Evolutionary conservation across 169 alveolate species (phyloP).

Genomic region (Theileria parva): DNA sequence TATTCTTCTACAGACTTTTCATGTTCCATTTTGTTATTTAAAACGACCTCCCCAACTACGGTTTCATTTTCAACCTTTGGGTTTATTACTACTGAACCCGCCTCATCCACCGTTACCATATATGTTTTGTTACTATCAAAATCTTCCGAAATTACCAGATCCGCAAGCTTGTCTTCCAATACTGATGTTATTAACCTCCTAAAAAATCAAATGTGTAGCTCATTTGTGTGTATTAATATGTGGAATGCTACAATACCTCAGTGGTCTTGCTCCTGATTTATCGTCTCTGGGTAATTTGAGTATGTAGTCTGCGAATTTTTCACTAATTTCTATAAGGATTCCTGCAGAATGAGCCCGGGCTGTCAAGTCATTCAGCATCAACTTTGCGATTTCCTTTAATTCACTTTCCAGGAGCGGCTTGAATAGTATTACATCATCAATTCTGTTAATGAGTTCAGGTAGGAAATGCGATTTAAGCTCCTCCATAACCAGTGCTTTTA

Average conservation of each 20-base stretch:
- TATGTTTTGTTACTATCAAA: constrained; percentile 32
- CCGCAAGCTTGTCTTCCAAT: constrained; percentile 57
- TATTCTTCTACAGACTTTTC: not conserved
- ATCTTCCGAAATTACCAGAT: constrained; percentile 37
- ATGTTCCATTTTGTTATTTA: not conserved
- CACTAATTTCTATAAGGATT: constrained; percentile 35
- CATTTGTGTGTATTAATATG: not conserved
- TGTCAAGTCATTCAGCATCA: constrained; percentile 65
- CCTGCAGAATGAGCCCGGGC: constrained; percentile 54
- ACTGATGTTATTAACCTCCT: constrained; percentile 51
- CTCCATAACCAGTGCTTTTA: constrained; percentile 47
- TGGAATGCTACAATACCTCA: constrained; percentile 28
- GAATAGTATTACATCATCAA: constrained; percentile 75
- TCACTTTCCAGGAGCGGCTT: constrained; percentile 64
- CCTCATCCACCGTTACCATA: constrained; percentile 26
- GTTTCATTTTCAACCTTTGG: constrained; percentile 10
- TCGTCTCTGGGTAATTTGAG: constrained; percentile 63
- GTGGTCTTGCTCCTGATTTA: constrained; percentile 66
- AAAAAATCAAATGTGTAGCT: not conserved
- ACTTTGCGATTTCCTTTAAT: constrained; percentile 60
- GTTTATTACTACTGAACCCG: not conserved
- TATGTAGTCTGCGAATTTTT: constrained; percentile 38
- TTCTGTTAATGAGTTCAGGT: constrained; percentile 78
- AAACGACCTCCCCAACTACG: not conserved
- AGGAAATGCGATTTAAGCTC: constrained; percentile 61